Evolutionary conservation across 2,329 filamentous ascomycete genomes (phyloP), one percentile per base, ranked within the genome.

Genomic region (Anisogramma anomala): DNA sequence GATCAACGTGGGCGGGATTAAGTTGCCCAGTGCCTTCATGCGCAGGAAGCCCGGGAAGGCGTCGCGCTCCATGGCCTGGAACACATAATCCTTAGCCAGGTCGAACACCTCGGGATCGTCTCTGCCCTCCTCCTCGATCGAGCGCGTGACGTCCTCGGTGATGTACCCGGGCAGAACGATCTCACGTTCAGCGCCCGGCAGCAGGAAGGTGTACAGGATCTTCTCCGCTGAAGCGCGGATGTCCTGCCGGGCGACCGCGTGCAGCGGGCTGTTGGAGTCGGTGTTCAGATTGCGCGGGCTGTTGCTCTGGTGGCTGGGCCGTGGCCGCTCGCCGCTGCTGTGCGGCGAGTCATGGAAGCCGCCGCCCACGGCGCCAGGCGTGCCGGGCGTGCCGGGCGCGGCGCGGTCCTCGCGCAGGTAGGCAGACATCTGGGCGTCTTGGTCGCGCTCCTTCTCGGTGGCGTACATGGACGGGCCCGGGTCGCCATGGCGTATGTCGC

Each of bases 51-150:
- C 89, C 1, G 93, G 91, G 58, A 94, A 98, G n/a, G 93, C 91
- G 65, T 98, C 91, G 42, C 93, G 78, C 65, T 98, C 93, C 91
- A 98, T 98, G 25, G 93, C 93, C 64, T 98, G 93, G 62, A 96
- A 98, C 48, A 96, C 91, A 59, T 96, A 98, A 65, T 98, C 91
- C 68, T 98, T 98, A 41, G 91, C 91, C 15, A 85, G 79, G 58
- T 96, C 91, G 54, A 98, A 98, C 10, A 98, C 83, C 60, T 98
- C 91, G 0, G 91, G 91, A 57, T 98, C 91, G 54, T 96, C 91
- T 52, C 91, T 79, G 33, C 86, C 85, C 49, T 86, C 80, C 51
- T 89, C 82, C 63, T 98, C 91, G 48, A 98, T 93, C 11, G 85
- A 77, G 15, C 79, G 73, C 28, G 87, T 93, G 45, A 96, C 88